phyloP scores from a whole-genome alignment of 2,329 filamentous ascomycete species.

The Alternaria brassicicola region DNA sequence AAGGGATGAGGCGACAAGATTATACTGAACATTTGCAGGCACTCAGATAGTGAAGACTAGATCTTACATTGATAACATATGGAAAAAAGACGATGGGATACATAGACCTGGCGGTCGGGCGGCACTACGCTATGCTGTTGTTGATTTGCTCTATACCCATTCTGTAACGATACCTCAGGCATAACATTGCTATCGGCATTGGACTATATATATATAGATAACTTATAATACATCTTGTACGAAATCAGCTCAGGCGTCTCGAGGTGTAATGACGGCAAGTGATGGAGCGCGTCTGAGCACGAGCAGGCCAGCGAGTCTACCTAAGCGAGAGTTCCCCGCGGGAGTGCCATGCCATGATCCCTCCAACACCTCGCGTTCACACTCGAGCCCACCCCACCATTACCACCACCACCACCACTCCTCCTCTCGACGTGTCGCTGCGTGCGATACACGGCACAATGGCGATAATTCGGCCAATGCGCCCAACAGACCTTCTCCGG shows the following conservation, averaged over 20 bases:
- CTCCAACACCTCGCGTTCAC: not conserved
- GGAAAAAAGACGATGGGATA: not conserved
- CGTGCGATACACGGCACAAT: slow-evolving; percentile 54
- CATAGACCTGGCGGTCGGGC: slow-evolving; percentile 3
- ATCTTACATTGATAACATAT: not conserved
- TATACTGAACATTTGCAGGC: not conserved
- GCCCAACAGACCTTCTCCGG: slow-evolving; percentile 72
- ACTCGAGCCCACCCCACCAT: not conserved
- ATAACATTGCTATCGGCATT: not conserved
- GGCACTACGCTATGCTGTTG: slow-evolving; percentile 13
- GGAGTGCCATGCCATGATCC: slow-evolving; percentile 13
- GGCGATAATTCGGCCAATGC: slow-evolving; percentile 84
- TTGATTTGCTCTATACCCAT: slow-evolving; percentile 26
- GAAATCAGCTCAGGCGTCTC: not conserved
- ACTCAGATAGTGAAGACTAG: not conserved
- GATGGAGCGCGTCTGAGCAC: not conserved
- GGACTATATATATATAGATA: not conserved
- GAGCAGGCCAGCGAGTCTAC: slow-evolving; percentile 10
- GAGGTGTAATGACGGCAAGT: not conserved
- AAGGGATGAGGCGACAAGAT: not conserved
- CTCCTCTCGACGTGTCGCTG: not conserved
- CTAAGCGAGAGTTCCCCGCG: slow-evolving; percentile 27
- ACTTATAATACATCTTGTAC: not conserved
- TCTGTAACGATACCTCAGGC: slow-evolving; percentile 4
- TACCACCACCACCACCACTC: not conserved